Evolutionary conservation across 345 rosid species (phyloP), one percentile per base, ranked within the genome.

Genomic region (Heritiera littoralis): DNA sequence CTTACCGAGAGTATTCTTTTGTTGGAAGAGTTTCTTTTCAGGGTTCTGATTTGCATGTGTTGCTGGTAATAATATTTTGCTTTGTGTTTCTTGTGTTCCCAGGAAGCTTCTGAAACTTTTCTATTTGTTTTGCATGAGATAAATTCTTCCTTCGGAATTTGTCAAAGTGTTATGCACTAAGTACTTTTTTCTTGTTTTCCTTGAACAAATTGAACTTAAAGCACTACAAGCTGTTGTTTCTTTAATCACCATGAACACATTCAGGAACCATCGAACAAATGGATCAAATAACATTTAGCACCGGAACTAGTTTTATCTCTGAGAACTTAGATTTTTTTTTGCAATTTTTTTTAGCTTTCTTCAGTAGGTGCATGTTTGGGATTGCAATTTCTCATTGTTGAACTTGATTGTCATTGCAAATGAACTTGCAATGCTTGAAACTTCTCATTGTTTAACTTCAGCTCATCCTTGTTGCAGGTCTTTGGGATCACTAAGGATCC

Each of bases 401-500:
- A 7, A 35, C 38, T 35, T 35, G 38, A 35, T 35, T 35, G 13
- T 51, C 74, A 3, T 3, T 69, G 17, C 7, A 23, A 71, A 23
- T 0, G 2, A 20, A 51, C 20, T 30, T 43, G 45, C 8, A 43
- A 43, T 43, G 45, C 9, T 78, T 76, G 32, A 64, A 92, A 43
- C 1, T 43, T 43, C 45, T 7, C 8, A 43, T 43, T 43, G 45
- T 43, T 43, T 7, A 43, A 43, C 45, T 43, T 65, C 46, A 84
- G 65, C 64, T 64, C 56, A 52, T 83, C 55, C 74, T 79, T 82
- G 40, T 77, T 77, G 45, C 86, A 96, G 99, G 95, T 96, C 23
- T 90, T 96, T 66, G 98, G 99, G 73, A 92, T 96, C 58, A 89
- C 97, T 38, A 81, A 81, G 80, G 90, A 90, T 81, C 93, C 89